phyloP scores from a whole-genome alignment of 495 filamentous ascomycete genomes.

The Tuber brumale region DNA sequence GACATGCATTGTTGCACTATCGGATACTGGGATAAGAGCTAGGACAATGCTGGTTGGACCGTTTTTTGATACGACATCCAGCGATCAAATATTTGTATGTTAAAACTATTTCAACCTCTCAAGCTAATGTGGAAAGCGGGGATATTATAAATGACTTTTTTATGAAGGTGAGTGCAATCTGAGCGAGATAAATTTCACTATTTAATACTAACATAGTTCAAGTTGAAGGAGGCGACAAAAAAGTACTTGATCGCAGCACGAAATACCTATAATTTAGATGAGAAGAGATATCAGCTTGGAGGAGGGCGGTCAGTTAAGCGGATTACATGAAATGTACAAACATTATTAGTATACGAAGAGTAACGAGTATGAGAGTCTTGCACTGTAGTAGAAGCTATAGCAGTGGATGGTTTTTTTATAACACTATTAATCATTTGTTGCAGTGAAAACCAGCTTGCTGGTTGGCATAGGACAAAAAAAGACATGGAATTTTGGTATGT shows the following conservation, averaged over 20 bases:
- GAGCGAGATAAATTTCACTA: neutral
- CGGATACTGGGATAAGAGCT: neutral
- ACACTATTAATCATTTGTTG: constrained; percentile 14
- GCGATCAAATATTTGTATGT: neutral
- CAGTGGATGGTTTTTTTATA: constrained; percentile 4
- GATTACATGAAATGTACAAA: neutral
- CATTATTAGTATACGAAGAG: neutral
- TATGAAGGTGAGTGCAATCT: neutral
- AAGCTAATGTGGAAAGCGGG: constrained; percentile 11
- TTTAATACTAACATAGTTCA: neutral
- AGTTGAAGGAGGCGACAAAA: neutral
- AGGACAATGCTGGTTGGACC: neutral
- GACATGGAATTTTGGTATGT: constrained; percentile 12
- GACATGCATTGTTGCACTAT: neutral
- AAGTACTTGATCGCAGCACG: neutral
- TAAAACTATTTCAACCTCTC: constrained; percentile 11
- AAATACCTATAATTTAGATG: constrained; percentile 8
- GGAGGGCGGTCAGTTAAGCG: neutral
- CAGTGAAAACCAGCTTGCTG: constrained; percentile 8
- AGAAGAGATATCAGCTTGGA: neutral
- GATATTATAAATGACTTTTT: constrained; percentile 19
- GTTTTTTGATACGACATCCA: neutral
- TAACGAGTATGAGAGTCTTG: constrained; percentile 3
- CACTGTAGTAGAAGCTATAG: constrained; percentile 8
- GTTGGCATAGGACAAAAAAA: constrained; percentile 2